Base-by-base conservation (phyloP, 2,329 filamentous ascomycete species). In the Botrytis medusae region DNA sequence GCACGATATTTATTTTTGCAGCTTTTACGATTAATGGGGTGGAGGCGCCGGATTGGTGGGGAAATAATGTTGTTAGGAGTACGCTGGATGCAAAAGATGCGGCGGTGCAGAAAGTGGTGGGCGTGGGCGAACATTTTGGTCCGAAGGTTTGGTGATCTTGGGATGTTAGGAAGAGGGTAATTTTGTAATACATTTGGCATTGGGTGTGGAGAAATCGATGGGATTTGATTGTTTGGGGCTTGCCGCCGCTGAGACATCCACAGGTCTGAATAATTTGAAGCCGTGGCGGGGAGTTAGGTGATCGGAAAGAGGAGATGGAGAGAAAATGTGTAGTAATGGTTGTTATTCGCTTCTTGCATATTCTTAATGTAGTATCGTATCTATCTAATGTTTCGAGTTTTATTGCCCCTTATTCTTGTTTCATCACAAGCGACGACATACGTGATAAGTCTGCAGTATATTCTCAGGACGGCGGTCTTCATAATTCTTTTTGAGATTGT, bases 1-100 rank as follows among this genome's bases (percentile, higher is more conserved):
- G 86, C 46, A 92, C 91, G 0, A 86, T 94, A 40, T 82, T 93
- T 74, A 91, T 93, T 92, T 93, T 69, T 68, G 76, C 75, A 20
- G 84, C 89, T 0, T 83, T 94, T 46, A 89, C 90, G 70, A 80
- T 93, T 77, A 87, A 89, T 46, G 82, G 86, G 29, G 86, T 91
- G 54, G 81, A 69, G n/a, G 51, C 34, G 40, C 34, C 34, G 10
- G 34, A 25, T 18, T 68, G 64, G 46, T 68, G 44, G 34, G 64
- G 64, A 7, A 40, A 40, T 64, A 51, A 1, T 25, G 32, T 54
- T 25, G 44, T 40, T 7, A 8, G 12, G 64, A 46, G 46, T 34
- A 68, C 34, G 6, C 25, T 54, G 14, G 46, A 46, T 46, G 29
- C 22, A 20, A 3, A n/a, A 25, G 64, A 37, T 20, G n/a, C 6